Base-by-base conservation (phyloP, 345 rosid genomes). In the Corymbia maculata region DNA sequence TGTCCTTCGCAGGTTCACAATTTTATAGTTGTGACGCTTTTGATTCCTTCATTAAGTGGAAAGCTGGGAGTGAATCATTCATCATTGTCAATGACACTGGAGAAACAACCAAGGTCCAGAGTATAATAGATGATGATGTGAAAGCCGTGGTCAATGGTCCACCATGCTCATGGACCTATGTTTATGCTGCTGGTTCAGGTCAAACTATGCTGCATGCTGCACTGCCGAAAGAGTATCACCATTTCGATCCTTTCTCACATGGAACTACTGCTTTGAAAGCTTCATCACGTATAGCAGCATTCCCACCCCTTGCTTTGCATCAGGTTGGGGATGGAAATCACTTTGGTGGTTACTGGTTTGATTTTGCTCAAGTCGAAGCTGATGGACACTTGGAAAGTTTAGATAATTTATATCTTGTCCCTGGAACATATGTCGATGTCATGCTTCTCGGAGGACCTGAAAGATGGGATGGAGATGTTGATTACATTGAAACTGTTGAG, bases 391-490 rank as follows among this genome's bases (percentile, higher is more conserved):
- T 92, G 55, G 95, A 93, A 88, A 92, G 86, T 89, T 87, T 91
- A 89, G 89, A 93, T 92, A 93, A 90, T 90, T 86, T 97, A 89
- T 92, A 92, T 93, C 99, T 97, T 93, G 95, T 92, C 88, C 98
- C 98, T 87, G 97, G 97, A 92, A 93, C 99, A 66, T 93, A 94
- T 88, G 87, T 96, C 85, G 97, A 96, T 90, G 91, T 96, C 36
- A 89, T 90, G 92, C 94, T 95, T 89, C 88, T 91, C 86, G 99
- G 98, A 91, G 99, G 99, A 89, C 99, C 99, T 90, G 96, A 95
- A 90, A 93, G 86, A 87, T 96, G 99, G 99, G 96, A 86, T 85
- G 91, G 91, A 84, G 93, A 90, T 86, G 96, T 94, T 26, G 93
- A 91, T 61, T 95, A 91, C 92, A 90, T 92, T 55, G 95, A 96